Conservation (phyloP, 208 protist species). For the Naegleria fowleri region DNA sequence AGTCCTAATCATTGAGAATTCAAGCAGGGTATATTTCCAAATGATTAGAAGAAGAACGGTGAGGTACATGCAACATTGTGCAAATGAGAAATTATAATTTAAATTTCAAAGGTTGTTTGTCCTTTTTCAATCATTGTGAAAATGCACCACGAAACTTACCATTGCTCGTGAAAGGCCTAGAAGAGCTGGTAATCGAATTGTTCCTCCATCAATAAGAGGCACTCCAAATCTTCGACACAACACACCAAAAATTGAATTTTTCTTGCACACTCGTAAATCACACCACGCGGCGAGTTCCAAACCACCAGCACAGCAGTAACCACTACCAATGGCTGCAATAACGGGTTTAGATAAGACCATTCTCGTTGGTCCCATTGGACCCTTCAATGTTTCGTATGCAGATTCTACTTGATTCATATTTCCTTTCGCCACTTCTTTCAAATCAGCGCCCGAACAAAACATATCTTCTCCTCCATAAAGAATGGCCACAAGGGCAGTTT, state of each 20-base stretch:
- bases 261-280: constrained; percentile 33
- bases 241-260: constrained; percentile 40
- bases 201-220: constrained; percentile 49
- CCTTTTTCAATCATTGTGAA: no score
- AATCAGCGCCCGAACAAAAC: constrained; percentile 43
- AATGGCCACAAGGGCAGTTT: constrained; percentile 27
- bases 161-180: constrained; percentile 37
- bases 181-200: constrained; percentile 38
- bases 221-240: constrained; percentile 46
- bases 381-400: not conserved
- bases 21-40: no score
- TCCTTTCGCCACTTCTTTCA: constrained; percentile 19
- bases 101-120: no score
- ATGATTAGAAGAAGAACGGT: no score
- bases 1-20: not conserved
- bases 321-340: constrained; percentile 28
- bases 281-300: constrained; percentile 49
- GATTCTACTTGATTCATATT: not conserved
- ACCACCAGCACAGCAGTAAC: constrained; percentile 43
- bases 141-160: no score
- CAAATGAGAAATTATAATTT: no score
- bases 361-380: constrained; percentile 41
- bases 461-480: not conserved
- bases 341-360: constrained; percentile 41
- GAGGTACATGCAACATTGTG: no score